Percentiles rank a stretch among this genome's conserved stretches.
Evolutionary conservation across 768 basidiomycete genomes (phyloP).

Genomic region (Trametes villosa): DNA sequence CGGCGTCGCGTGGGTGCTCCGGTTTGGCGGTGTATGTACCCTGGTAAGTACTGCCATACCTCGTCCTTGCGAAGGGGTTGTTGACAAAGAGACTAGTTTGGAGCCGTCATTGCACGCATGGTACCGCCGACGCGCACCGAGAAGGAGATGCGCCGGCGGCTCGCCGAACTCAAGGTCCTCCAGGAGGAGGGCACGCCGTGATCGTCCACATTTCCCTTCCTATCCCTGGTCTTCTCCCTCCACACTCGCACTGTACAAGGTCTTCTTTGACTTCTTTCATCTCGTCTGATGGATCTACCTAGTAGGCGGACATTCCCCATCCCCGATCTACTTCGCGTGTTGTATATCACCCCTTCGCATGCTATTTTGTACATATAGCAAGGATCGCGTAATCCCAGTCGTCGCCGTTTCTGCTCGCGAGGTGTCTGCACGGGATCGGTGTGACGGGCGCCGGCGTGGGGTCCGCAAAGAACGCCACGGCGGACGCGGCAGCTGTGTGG

Average conservation of each 20-base stretch:
- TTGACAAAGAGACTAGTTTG: conserved; percentile 43
- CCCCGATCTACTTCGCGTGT: conserved; percentile 1
- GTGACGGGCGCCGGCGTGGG: conserved; percentile 44
- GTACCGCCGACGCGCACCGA: conserved; percentile 92
- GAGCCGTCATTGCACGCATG: conserved; percentile 76
- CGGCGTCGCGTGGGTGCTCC: conserved; percentile 92
- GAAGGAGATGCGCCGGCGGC: conserved; percentile 82
- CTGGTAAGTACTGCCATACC: conserved; percentile 44
- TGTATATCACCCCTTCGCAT: conserved; percentile 14
- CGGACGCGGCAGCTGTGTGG: conserved; percentile 29
- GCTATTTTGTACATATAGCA: conserved; percentile 39
- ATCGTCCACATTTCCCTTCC: background rate
- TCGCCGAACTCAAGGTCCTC: conserved; percentile 79
- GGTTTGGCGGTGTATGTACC: conserved; percentile 89
- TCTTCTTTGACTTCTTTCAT: background rate
- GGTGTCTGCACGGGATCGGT: conserved; percentile 54
- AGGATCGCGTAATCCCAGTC: conserved; percentile 63
- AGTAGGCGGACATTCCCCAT: background rate
- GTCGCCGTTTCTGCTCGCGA: conserved; percentile 46
- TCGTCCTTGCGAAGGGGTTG: conserved; percentile 4
- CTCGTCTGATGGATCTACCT: background rate
- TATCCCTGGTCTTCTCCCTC: background rate
- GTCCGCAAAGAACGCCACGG: conserved; percentile 35
- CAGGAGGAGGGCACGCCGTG: conserved; percentile 56
- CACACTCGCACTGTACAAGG: background rate